Evolutionary conservation across 2,329 filamentous ascomycete genomes (phyloP).

Genomic region (Verticillium klebahnii): DNA sequence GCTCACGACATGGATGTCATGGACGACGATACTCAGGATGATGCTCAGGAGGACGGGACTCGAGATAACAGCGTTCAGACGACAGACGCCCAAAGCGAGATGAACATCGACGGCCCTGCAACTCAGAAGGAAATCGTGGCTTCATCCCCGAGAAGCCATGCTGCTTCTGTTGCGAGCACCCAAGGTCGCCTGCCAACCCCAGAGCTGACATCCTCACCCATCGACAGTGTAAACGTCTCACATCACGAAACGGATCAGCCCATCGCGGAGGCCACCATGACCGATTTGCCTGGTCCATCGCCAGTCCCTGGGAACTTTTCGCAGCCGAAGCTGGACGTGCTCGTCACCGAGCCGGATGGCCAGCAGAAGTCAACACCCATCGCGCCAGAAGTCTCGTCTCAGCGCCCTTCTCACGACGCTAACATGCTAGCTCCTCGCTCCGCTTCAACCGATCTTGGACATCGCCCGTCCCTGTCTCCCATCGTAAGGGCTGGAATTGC

Average conservation of each 20-base stretch:
- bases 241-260: neutral
- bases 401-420: neutral
- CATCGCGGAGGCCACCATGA: neutral
- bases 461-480: conserved; percentile 46
- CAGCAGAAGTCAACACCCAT: neutral
- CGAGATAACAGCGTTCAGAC: conserved; percentile 4
- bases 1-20: neutral
- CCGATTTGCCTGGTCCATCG: neutral
- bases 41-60: neutral
- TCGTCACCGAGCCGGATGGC: neutral
- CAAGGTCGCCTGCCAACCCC: conserved; percentile 45
- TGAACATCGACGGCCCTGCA: neutral
- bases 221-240: conserved; percentile 7
- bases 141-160: neutral
- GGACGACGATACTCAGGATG: neutral
- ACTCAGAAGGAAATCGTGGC: neutral
- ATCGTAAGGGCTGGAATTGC: conserved; percentile 54
- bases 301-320: neutral
- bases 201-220: conserved; percentile 44
- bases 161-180: neutral
- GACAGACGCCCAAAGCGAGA: neutral
- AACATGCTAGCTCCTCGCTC: conserved; percentile 12
- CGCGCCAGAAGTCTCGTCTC: neutral
- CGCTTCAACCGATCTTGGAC: conserved; percentile 18
- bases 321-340: neutral